Evolutionary conservation across 2,329 filamentous ascomycete genomes (phyloP), one percentile per base, ranked within the genome.

Genomic region (Aspergillus unguis): DNA sequence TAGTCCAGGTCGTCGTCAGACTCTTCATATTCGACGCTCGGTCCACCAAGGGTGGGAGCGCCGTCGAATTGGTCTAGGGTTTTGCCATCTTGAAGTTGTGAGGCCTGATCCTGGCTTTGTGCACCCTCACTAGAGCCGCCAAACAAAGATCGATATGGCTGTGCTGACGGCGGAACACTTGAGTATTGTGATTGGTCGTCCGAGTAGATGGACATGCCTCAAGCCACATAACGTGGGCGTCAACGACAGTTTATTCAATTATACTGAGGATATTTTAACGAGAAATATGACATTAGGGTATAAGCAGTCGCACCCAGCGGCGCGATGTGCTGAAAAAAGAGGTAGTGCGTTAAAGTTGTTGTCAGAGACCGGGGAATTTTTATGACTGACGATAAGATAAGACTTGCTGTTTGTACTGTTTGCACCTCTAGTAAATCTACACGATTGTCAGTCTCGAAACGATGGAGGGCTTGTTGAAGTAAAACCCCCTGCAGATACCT

Each of bases 91-190:
- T 48, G 46, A 5, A 56, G 44, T 10, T 48, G 38, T 26, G 50
- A 44, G 3, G 56, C 45, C 4, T 54, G 52, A 17, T 61, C 57
- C 41, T 57, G 17, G 25, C 58, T 35, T 6, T 44, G 23, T 25
- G 48, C 54, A 63, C 62, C 53, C 37, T 65, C 57, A 11, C 58
- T 62, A 5, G 59, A 56, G 3, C 66, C 65, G 28, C 65, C 67
- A 36, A 68, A 70, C 45, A 69, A 51, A 28, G 66, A 67, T 26
- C 54, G 59, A 44, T 62, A 61, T 23, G 62, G 64, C 40, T 66
- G 67, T 26, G 66, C 65, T 42, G 68, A 70, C 32, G 64, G 59
- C 44, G 60, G 62, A 38, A 58, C 58, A 37, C 47, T 56, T 32
- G 56, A 52, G 8, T 58, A 58, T 31, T 63, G 58, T 27, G 65